phyloP scores from a whole-genome alignment of 2,329 filamentous ascomycete genomes.

The Trichophyton benhamiae region DNA sequence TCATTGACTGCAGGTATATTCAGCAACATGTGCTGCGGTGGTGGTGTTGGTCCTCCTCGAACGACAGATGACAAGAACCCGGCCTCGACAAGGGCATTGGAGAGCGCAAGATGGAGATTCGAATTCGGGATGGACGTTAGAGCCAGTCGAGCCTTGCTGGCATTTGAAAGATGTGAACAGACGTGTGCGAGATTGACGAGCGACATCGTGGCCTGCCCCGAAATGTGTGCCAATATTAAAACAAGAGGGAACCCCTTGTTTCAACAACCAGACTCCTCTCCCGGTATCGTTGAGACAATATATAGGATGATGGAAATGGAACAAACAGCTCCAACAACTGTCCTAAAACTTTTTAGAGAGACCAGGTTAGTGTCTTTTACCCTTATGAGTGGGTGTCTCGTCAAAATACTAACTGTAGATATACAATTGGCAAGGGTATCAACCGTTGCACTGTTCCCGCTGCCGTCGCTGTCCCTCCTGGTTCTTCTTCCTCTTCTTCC shows the following conservation, averaged over 20 bases:
- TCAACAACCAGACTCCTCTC: background rate
- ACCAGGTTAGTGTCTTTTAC: background rate
- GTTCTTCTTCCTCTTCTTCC: background rate
- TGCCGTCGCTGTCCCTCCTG: background rate
- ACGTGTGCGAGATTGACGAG: conserved; percentile 64
- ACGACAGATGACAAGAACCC: conserved; percentile 74
- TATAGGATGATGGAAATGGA: background rate
- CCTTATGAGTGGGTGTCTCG: background rate
- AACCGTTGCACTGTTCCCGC: background rate
- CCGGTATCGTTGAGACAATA: background rate
- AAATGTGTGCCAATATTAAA: background rate
- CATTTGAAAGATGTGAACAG: conserved; percentile 87
- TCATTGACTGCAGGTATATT: conserved; percentile 36
- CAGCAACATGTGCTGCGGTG: conserved; percentile 40
- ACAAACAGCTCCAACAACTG: background rate
- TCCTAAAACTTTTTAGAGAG: background rate
- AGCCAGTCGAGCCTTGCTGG: conserved; percentile 67
- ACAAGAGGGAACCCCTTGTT: background rate
- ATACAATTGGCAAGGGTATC: background rate
- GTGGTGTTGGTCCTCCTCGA: conserved; percentile 53
- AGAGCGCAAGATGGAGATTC: conserved; percentile 65
- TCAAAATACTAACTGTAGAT: background rate
- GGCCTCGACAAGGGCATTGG: conserved; percentile 65
- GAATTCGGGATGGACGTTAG: conserved; percentile 71
- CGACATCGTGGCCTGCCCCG: conserved; percentile 44